phyloP scores from a whole-genome alignment of 805 yeast species.

The Hermanozyma aechmeae region DNA sequence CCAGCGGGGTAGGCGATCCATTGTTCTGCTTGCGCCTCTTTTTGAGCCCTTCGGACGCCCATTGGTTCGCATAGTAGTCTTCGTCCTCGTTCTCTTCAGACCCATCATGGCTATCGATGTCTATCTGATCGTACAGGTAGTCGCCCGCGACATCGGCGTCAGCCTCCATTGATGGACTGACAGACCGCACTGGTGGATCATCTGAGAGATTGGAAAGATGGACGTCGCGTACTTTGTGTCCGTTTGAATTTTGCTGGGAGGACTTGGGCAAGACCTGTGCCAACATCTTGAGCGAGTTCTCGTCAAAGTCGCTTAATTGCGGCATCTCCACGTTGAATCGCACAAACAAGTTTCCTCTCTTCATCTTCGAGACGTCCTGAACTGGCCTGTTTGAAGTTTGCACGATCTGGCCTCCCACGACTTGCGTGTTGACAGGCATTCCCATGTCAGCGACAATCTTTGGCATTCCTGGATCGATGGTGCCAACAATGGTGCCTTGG shows the following conservation, averaged over 20 bases:
- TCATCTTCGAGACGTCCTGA: conserved; percentile 4
- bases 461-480: conserved; percentile 39
- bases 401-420: too few relatives aligned
- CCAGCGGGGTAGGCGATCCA: too few relatives aligned
- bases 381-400: too few relatives aligned
- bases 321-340: conserved; percentile 31
- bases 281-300: conserved; percentile 13
- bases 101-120: conserved; percentile 8
- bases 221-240: conserved; percentile 5
- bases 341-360: conserved; percentile 28
- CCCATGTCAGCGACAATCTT: conserved; percentile 46
- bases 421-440: conserved; percentile 52
- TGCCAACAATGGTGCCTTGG: conserved; percentile 43
- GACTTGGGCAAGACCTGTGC: conserved; percentile 12
- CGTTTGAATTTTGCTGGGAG: too few relatives aligned
- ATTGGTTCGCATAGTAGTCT: conserved; percentile 6
- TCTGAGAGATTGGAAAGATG: conserved; percentile 6
- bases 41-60: conserved; percentile 5
- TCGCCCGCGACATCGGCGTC: conserved; percentile 1
- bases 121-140: conserved; percentile 8
- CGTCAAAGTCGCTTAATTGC: conserved; percentile 16
- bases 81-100: conserved; percentile 9
- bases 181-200: conserved; percentile 1
- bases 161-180: not conserved
- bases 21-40: not conserved